Conservation (phyloP, 106 monocot genomes). For the Allium sativum region DNA sequence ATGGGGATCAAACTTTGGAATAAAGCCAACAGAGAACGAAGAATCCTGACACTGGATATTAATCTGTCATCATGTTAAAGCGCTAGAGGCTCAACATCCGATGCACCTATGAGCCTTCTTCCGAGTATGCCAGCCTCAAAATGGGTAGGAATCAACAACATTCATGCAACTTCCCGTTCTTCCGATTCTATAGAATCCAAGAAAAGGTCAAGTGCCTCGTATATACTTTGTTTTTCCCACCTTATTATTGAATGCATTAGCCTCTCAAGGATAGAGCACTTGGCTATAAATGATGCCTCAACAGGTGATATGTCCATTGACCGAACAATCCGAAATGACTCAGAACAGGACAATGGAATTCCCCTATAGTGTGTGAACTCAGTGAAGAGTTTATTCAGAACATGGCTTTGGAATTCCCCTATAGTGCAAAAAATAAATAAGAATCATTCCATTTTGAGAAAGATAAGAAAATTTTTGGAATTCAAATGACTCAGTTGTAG, state of each 20-base stretch:
- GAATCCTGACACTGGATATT: slow-evolving; percentile 49
- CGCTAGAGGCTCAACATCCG: slow-evolving; percentile 43
- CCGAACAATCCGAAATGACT: slow-evolving; percentile 79
- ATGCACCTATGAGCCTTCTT: slow-evolving; percentile 50
- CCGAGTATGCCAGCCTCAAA: slow-evolving; percentile 47
- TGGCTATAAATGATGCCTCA: slow-evolving; percentile 69
- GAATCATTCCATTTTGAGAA: neutral
- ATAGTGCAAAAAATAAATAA: slow-evolving; percentile 7
- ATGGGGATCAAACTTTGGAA: slow-evolving; percentile 78
- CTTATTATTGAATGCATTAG: slow-evolving; percentile 45
- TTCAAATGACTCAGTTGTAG: too few species aligned
- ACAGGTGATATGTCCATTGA: slow-evolving; percentile 61
- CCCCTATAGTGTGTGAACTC: slow-evolving; percentile 96
- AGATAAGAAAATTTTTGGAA: neutral
- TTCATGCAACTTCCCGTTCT: slow-evolving; percentile 55
- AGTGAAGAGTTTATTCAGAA: slow-evolving; percentile 94
- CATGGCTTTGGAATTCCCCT: slow-evolving; percentile 94
- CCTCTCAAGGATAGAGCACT: slow-evolving; percentile 60
- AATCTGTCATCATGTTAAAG: slow-evolving; percentile 71
- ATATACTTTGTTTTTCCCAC: slow-evolving; percentile 36
- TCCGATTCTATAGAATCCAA: slow-evolving; percentile 42
- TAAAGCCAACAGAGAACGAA: slow-evolving; percentile 76
- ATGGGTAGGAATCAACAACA: slow-evolving; percentile 62
- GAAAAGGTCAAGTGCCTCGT: slow-evolving; percentile 50
- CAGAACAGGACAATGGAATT: too few species aligned